Evolutionary conservation across 768 basidiomycete species (phyloP).

Genomic region (Russula vinacea): DNA sequence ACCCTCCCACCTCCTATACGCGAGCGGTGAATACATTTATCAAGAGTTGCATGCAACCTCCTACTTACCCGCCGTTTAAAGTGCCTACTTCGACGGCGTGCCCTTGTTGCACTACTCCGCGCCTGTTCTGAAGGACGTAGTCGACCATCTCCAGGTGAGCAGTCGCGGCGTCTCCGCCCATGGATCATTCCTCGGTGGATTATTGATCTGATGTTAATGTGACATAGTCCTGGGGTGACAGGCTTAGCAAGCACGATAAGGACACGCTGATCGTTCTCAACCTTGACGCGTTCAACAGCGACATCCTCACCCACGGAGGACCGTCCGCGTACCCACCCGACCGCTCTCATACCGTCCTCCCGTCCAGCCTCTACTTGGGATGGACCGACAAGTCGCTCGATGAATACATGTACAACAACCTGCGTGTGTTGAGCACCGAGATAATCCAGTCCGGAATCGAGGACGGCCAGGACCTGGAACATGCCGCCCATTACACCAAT

Average conservation of each 20-base stretch:
- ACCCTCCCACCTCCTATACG: constrained; percentile 24
- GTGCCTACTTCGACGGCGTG: constrained; percentile 5
- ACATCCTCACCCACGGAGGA: constrained; percentile 21
- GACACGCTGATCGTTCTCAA: constrained; percentile 44
- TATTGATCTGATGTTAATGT: too few relatives aligned
- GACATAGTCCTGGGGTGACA: constrained; percentile 46
- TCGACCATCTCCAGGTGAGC: constrained; percentile 9
- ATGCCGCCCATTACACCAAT: constrained; percentile 53
- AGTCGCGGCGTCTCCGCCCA: too few relatives aligned
- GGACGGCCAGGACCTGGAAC: constrained; percentile 40
- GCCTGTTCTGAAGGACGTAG: background rate
- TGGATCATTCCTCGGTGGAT: too few relatives aligned
- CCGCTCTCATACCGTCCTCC: constrained; percentile 19
- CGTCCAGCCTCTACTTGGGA: constrained; percentile 36
- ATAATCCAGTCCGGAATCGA: constrained; percentile 47
- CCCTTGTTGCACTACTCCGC: constrained; percentile 6
- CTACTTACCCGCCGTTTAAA: background rate
- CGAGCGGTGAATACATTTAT: constrained; percentile 27
- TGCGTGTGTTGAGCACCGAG: constrained; percentile 4
- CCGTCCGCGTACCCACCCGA: constrained; percentile 26
- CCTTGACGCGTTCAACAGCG: constrained; percentile 21
- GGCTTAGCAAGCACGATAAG: constrained; percentile 36
- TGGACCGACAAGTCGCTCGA: constrained; percentile 45
- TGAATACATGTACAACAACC: constrained; percentile 13
- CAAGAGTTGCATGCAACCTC: background rate